phyloP scores from a whole-genome alignment of 1,284 basidiomycete genomes.

The Taiwanofungus camphoratus region DNA sequence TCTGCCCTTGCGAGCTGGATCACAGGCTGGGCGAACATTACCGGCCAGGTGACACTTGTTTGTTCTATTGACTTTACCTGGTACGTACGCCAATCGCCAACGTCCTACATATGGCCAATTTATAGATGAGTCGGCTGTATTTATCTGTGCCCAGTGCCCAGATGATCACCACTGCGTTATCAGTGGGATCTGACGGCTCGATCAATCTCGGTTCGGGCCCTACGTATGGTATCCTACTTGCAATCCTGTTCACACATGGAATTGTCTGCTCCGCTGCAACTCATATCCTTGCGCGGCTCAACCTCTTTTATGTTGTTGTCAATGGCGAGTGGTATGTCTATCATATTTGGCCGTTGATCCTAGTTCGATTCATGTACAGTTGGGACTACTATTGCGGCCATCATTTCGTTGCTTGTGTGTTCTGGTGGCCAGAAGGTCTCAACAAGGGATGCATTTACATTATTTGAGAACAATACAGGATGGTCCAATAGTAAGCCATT shows the following conservation, averaged over 20 bases:
- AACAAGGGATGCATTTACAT: constrained; percentile 61
- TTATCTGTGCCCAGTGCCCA: constrained; percentile 40
- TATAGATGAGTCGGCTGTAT: no score
- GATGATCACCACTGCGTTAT: constrained; percentile 70
- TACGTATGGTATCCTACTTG: constrained; percentile 61
- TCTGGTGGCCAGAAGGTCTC: constrained; percentile 55
- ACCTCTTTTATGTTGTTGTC: constrained; percentile 60
- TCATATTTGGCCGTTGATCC: neutral
- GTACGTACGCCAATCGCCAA: constrained; percentile 27
- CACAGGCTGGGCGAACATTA: constrained; percentile 65
- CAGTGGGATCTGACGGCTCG: constrained; percentile 51
- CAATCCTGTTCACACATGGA: constrained; percentile 57
- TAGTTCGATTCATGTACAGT: constrained; percentile 13
- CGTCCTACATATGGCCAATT: no score
- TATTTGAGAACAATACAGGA: constrained; percentile 69
- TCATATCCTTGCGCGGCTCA: constrained; percentile 56
- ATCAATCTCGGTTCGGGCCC: constrained; percentile 49
- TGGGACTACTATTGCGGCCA: constrained; percentile 46
- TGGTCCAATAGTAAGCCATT: constrained; percentile 48
- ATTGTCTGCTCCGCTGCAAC: constrained; percentile 70
- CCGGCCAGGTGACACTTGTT: constrained; percentile 58
- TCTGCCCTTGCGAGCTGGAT: constrained; percentile 69
- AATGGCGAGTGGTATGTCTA: constrained; percentile 38
- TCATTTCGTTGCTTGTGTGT: constrained; percentile 52
- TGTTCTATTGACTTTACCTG: constrained; percentile 74